Evolutionary conservation across 768 basidiomycete genomes (phyloP).

Genomic region (Collybia mongolica): DNA sequence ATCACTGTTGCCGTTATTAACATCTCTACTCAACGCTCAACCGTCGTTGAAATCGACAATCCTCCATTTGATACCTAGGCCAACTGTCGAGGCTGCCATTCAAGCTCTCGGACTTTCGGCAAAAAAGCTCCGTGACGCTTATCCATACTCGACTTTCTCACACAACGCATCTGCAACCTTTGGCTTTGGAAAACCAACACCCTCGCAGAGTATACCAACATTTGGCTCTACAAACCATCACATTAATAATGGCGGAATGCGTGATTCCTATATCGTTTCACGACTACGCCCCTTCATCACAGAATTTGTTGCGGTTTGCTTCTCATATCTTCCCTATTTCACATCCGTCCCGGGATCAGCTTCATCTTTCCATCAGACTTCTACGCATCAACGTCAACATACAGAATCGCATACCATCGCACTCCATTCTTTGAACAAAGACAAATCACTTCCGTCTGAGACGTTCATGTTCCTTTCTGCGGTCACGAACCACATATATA

Average conservation of each 20-base stretch:
- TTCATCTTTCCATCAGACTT: constrained; percentile 11
- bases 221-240: constrained; percentile 13
- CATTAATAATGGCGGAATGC: constrained; percentile 58
- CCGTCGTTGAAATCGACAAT: constrained; percentile 72
- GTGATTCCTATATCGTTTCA: constrained; percentile 76
- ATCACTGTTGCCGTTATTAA: constrained; percentile 72
- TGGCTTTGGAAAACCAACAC: constrained; percentile 28
- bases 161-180: constrained; percentile 24
- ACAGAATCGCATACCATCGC: constrained; percentile 35
- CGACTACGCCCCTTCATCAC: constrained; percentile 72
- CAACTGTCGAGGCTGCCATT: constrained; percentile 72
- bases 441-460: constrained; percentile 70
- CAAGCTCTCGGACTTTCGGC: constrained; percentile 68
- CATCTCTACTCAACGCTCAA: constrained; percentile 62
- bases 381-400: constrained; percentile 24
- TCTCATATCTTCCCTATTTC: constrained; percentile 86
- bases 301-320: constrained; percentile 75
- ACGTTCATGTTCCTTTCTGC: constrained; percentile 70
- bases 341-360: constrained; percentile 44
- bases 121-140: constrained; percentile 76
- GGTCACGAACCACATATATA: constrained; percentile 64
- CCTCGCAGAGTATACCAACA: constrained; percentile 18
- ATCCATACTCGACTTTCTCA: constrained; percentile 68
- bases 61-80: constrained; percentile 80
- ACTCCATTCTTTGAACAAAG: constrained; percentile 54